Base-by-base conservation (phyloP, 78 protist genomes). In the Dictyostelium intermedium region DNA sequence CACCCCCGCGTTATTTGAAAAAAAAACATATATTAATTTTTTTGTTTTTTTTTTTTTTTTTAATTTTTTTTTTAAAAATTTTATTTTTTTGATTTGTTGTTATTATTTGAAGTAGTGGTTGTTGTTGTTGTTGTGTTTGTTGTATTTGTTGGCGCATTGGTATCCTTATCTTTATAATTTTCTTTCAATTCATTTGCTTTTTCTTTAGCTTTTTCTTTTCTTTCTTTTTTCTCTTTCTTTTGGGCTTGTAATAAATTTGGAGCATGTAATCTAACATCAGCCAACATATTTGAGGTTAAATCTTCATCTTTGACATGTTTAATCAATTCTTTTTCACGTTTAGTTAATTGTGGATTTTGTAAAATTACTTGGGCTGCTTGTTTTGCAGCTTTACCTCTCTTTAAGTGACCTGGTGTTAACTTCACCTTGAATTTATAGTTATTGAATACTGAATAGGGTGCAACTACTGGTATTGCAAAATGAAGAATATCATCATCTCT, bases 401-500 rank as follows among this genome's bases (percentile, higher is more conserved):
- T 97, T 41, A 45, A 69, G 30, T 32, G 70, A n/a, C 99, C 99
- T 5, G 99, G 98, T 23, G 93, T 87, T 43, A 98, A 60, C 94
- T 97, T 98, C 32, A 96, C 97, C 78, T 85, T 91, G 93, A 32
- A 97, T 93, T 96, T 96, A 91, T 87, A 98, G 66, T 35, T 84
- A 45, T 23, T 66, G 82, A 95, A 66, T 34, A 97, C 92, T 4
- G 94, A 14, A 73, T 91, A 96, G 14, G 98, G 98, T 1, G 95
- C 98, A 25, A 97, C 96, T 56, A 98, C 96, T 30, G 99, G 97
- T 43, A 98, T 45, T 3, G 98, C 98, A 74, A 74, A 96, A 11
- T 96, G 97, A 27, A 97, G 74, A 39, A 76, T 74, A 87, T 98
- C 99, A 39, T 87, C 94, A 8, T 84, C 86, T 50, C 34, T 60